phyloP scores from a whole-genome alignment of 495 filamentous ascomycete species.

The Filosporella fistucella region DNA sequence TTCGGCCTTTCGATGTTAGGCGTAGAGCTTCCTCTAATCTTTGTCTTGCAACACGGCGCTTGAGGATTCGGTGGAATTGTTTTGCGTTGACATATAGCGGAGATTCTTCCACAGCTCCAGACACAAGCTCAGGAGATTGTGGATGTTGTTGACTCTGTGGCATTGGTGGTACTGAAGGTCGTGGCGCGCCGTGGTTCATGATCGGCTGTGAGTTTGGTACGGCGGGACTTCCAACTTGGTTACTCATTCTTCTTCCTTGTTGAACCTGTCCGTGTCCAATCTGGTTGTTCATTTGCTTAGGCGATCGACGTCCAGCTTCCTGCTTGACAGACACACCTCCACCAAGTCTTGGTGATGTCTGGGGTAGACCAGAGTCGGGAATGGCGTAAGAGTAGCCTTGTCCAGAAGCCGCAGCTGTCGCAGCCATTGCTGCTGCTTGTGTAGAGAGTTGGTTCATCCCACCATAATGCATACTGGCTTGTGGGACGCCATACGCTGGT shows the following conservation, averaged over 20 bases:
- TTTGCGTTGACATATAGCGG: conserved; percentile 98
- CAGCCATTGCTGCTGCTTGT: conserved; percentile 66
- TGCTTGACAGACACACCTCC: conserved; percentile 47
- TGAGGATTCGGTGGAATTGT: conserved; percentile 96
- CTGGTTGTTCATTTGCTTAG: conserved; percentile 52
- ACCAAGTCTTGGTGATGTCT: conserved; percentile 56
- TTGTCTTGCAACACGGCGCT: conserved; percentile 87
- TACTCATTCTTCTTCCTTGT: conserved; percentile 52
- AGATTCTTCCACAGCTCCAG: conserved; percentile 81
- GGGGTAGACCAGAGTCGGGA: conserved; percentile 48
- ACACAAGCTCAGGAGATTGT: conserved; percentile 76
- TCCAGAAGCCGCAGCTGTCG: conserved; percentile 62
- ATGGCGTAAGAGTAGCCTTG: conserved; percentile 51
- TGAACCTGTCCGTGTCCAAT: conserved; percentile 31
- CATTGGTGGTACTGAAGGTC: conserved; percentile 42
- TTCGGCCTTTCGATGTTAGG: conserved; percentile 89
- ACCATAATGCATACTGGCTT: conserved; percentile 56
- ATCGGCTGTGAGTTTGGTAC: conserved; percentile 52
- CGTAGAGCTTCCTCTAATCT: conserved; percentile 88
- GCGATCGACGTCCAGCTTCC: conserved; percentile 54
- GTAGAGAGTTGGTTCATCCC: conserved; percentile 50
- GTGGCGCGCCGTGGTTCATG: conserved; percentile 46
- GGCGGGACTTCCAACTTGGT: conserved; percentile 57
- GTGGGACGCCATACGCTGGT: conserved; percentile 51
- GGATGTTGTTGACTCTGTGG: conserved; percentile 47